These are phyloP conservation scores for Blastomyces parvus DNA, from an alignment of 2,329 filamentous ascomycete species.

Conservation along the genomic window DNA sequence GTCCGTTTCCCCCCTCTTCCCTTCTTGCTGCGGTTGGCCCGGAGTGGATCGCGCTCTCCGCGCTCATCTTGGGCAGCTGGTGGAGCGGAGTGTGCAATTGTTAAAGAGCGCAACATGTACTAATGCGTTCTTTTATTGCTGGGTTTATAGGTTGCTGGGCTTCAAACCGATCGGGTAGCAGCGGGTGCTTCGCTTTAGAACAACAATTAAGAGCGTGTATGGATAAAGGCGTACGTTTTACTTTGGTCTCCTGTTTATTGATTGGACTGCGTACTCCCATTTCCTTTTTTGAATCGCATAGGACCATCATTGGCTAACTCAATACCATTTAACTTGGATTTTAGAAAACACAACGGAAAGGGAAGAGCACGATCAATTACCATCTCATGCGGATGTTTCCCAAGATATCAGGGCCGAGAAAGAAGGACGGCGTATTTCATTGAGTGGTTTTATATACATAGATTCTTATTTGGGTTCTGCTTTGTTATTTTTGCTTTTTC, in stretches of 20 bases:
- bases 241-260: neutral
- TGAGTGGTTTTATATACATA: slow-evolving; percentile 14
- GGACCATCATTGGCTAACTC: neutral
- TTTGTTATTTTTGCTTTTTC: neutral
- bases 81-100: neutral
- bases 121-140: neutral
- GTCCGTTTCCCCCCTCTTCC: slow-evolving; percentile 36
- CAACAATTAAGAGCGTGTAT: slow-evolving; percentile 59
- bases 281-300: neutral
- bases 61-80: neutral
- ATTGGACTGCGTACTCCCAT: neutral
- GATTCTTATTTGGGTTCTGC: neutral
- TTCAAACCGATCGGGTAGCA: slow-evolving; percentile 38
- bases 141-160: slow-evolving; percentile 37
- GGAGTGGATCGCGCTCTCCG: neutral
- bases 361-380: slow-evolving; percentile 82
- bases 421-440: slow-evolving; percentile 45
- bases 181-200: slow-evolving; percentile 52
- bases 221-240: slow-evolving; percentile 61
- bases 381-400: slow-evolving; percentile 71
- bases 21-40: neutral
- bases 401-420: slow-evolving; percentile 60
- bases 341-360: slow-evolving; percentile 47
- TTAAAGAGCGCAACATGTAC: neutral
- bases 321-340: slow-evolving; percentile 9